These are phyloP conservation scores for Coemansia sp. DNA, from an alignment of 192 early-diverging fungal species.

Conservation along the genomic window DNA sequence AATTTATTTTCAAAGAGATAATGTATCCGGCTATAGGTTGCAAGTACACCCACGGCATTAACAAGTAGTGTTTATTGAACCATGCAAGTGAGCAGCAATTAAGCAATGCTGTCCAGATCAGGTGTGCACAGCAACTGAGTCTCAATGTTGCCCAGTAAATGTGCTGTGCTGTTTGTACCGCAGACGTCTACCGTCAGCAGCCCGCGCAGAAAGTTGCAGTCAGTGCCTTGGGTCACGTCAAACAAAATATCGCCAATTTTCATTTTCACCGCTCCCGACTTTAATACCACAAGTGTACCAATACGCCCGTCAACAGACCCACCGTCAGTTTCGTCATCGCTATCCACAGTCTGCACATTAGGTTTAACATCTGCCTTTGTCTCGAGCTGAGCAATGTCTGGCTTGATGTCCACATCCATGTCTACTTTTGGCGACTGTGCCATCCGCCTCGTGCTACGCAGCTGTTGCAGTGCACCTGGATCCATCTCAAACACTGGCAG, in stretches of 20 bases:
- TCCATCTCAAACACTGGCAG: slow-evolving; percentile 40
- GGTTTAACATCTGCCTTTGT: not conserved
- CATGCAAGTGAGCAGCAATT: not conserved
- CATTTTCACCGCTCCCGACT: slow-evolving; percentile 39
- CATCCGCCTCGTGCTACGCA: not conserved
- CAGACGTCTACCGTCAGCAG: slow-evolving; percentile 34
- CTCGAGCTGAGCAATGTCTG: slow-evolving; percentile 16
- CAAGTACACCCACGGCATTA: too few relatives aligned
- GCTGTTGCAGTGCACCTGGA: slow-evolving; percentile 15
- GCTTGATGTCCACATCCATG: slow-evolving; percentile 34
- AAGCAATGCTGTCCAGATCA: slow-evolving; percentile 41
- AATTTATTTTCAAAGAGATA: too few relatives aligned
- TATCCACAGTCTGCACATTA: not conserved
- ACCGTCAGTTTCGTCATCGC: not conserved
- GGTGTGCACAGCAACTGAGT: slow-evolving; percentile 43
- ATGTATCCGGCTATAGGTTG: too few relatives aligned
- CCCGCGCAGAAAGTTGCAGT: slow-evolving; percentile 46
- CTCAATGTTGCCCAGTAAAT: slow-evolving; percentile 43
- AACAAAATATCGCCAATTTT: slow-evolving; percentile 39
- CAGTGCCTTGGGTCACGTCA: slow-evolving; percentile 44
- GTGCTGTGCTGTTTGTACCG: slow-evolving; percentile 17
- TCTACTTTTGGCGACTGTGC: not conserved
- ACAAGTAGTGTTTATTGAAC: not conserved
- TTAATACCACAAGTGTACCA: slow-evolving; percentile 42
- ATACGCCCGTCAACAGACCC: slow-evolving; percentile 35